Base-by-base conservation (phyloP, 1,284 basidiomycete species). In the Butyriboletus appendiculatus region DNA sequence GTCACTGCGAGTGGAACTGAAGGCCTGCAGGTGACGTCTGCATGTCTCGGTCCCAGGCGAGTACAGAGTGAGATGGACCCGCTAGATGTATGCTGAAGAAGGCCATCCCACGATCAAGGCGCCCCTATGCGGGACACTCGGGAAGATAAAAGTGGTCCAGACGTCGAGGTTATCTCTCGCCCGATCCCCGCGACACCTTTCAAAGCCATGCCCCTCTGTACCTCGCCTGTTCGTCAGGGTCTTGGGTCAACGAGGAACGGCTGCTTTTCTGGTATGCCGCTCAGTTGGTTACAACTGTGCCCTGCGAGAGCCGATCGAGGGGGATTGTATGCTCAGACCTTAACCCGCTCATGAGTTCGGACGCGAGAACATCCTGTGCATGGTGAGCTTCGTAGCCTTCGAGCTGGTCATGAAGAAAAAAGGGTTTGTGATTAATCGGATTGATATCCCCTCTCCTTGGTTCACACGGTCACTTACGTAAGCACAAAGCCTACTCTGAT, bases 281-380 rank as follows among this genome's bases (percentile, higher is more conserved):
- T 52, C 68, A 55, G 67, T 57, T 54, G 59, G 42, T 69, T 60
- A 71, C 60, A 60, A 53, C 67, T 48, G 59, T 69, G 58, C 70
- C 44, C 68, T 28, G 69, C 68, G 24, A 69, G 62, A 56, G 66
- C 68, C 67, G n/a, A 69, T 69, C 69, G 14, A 58, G 56, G 65
- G 59, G 55, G 67, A 70, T 59, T 51, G 1, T 5, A 70, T 57
- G 44, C 70, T 71, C 67, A 72, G 70, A 69, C 70, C 68, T 69
- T 72, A 53, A 57, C 68, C 67, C 58, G 66, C 64, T 71, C 67
- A 72, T 59, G 51, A 71, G 7, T 32, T 26, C 5, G 40, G 56
- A 62, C 46, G 52, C 4, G 0, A 4, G 35, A 28, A 8, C 50
- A 30, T 58, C 63, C 57, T 55, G 40, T 71, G 41, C 48, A 66